Evolutionary conservation across 2,329 filamentous ascomycete genomes (phyloP), one percentile per base, ranked within the genome.

Genomic region (Fusarium sp.): DNA sequence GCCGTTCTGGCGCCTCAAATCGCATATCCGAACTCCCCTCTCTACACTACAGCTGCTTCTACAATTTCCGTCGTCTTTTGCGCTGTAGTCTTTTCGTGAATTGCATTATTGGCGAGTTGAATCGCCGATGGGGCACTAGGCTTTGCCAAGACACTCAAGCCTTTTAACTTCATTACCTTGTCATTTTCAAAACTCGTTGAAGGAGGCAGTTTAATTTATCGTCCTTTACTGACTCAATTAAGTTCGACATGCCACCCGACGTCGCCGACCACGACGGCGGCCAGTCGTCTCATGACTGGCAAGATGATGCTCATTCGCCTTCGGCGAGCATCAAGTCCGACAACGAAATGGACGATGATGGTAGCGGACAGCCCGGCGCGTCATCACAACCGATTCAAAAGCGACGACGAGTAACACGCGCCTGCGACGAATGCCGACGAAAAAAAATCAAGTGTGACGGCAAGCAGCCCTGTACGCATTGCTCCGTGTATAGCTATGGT

Each of bases 401-500:
- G 77, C 85, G 92, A 64, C 85, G 91, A 55, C 85, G 92, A 74
- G 92, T 95, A 43, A 94, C 91, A 20, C 85, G 92, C 72, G 92
- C 92, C 39, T 95, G 92, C 78, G 92, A 94, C 72, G 91, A 94
- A 77, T 95, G 92, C 76, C 86, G 92, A 57, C 86, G 91, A 70
- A 95, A 95, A 78, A 95, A 95, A 79, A 95, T 95, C 74, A 95
- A 94, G 77, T 95, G 91, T 72, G 91, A 94, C 77, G 92, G 91
- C 70, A 93, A 94, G 78, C 91, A 94, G 76, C 92, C 92, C 11
- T 96, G 92, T 79, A 97, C 94, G 0, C 96, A 98, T 79, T 99
- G 96, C 78, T 97, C 94, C 12, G 94, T 98, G 48, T 99, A 99
- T 79, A 97, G 94, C 77, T 99, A 99, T 83, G 95, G 96, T 97